Evolutionary conservation across 2,329 filamentous ascomycete species (phyloP), one percentile per base, ranked within the genome.

Genomic region (Sporothrix inflata): DNA sequence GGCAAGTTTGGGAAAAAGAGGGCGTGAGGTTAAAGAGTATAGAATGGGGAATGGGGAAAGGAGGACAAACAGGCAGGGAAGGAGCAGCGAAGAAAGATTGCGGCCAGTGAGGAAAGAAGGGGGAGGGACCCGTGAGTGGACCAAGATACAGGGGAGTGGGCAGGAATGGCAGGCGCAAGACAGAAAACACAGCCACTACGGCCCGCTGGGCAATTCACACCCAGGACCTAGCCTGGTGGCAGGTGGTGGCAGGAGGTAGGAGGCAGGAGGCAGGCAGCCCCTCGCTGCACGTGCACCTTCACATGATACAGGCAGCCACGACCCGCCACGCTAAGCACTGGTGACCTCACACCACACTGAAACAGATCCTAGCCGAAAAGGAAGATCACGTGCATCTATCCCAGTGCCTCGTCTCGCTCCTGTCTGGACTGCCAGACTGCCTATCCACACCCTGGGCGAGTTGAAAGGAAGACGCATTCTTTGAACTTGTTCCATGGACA

Each of bases 221-320:
- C 8, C 47, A 49, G 27, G 24, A 42, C 8, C 66, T 14, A n/a
- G n/a, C n/a, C n/a, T n/a, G n/a, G n/a, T n/a, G n/a, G n/a, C n/a
- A n/a, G n/a, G n/a, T n/a, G n/a, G n/a, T n/a, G n/a, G n/a, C n/a
- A n/a, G n/a, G n/a, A n/a, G n/a, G n/a, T n/a, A n/a, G n/a, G 12
- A 27, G 16, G 45, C 19, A 69, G 47, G 12, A 19, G n/a, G n/a
- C 16, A 19, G 30, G 8, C 45, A 47, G 61, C 70, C 67, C 72
- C 71, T 69, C 47, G 21, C 21, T 30, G 61, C 73, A 74, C 73
- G 73, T 74, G 73, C 51, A 51, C 4, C 24, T 70, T 70, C 73
- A 74, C 70, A 71, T 74, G 73, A 74, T 66, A 21, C 38, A 68
- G 42, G 53, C 51, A 60, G 38, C 67, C 67, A n/a, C 65, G 19